These are phyloP conservation scores for Macrolepiota albuminosa DNA, from an alignment of 768 basidiomycete species.

Conservation along the genomic window DNA sequence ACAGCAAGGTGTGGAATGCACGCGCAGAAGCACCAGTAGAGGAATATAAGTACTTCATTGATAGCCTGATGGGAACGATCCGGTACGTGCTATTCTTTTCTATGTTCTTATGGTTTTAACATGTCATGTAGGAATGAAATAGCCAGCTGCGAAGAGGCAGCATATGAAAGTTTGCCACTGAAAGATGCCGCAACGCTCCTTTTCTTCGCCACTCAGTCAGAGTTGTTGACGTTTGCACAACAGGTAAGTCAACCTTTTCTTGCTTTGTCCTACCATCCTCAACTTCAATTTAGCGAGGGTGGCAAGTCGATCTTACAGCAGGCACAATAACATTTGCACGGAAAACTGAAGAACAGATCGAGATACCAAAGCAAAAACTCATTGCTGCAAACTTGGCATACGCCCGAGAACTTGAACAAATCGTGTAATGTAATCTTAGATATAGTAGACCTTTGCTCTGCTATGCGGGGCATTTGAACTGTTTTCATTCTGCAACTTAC, in stretches of 20 bases:
- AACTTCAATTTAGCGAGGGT: conserved; percentile 56
- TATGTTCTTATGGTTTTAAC: background rate
- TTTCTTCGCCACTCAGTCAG: conserved; percentile 83
- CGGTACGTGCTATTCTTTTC: conserved; percentile 43
- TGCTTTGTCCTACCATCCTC: conserved; percentile 1
- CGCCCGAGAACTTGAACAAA: conserved; percentile 87
- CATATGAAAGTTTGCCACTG: conserved; percentile 87
- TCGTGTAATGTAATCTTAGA: conserved; percentile 60
- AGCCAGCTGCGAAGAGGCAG: conserved; percentile 91
- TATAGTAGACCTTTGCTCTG: background rate
- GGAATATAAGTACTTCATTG: conserved; percentile 93
- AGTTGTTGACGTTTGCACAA: conserved; percentile 78
- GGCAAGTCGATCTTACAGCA: conserved; percentile 73
- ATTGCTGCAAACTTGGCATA: conserved; percentile 75
- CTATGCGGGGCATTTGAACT: background rate
- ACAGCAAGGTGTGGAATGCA: conserved; percentile 97
- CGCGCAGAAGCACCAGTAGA: conserved; percentile 88
- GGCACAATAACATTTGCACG: conserved; percentile 73
- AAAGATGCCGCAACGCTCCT: conserved; percentile 87
- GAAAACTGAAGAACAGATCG: conserved; percentile 76
- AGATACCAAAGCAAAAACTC: conserved; percentile 82
- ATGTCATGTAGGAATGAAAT: conserved; percentile 78
- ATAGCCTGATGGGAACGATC: conserved; percentile 91
- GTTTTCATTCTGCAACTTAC: conserved; percentile 11
- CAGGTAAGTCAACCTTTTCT: conserved; percentile 39